A percentile compares a stretch with the other conserved stretches of the same genome.
These are phyloP conservation scores for Cadophora sp. DNA, from an alignment of 2,329 filamentous ascomycete genomes.

Conservation along the genomic window DNA sequence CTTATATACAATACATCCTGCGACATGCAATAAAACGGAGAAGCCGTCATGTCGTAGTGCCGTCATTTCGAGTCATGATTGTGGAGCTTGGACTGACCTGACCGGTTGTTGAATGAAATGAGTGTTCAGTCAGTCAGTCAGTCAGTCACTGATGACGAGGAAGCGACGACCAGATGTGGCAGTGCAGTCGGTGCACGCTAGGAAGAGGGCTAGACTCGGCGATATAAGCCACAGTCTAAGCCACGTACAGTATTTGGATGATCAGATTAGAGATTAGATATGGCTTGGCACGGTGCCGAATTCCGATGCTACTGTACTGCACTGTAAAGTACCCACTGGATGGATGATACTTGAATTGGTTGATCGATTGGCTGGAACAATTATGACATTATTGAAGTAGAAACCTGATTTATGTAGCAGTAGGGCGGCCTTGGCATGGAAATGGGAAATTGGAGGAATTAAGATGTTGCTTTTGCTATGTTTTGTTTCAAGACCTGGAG, in stretches of 20 bases:
- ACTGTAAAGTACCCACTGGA: not conserved
- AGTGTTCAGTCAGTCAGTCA: too few relatives aligned
- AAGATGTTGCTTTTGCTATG: not conserved
- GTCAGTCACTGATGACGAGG: not conserved
- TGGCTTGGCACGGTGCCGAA: not conserved
- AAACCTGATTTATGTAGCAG: slow-evolving; percentile 3
- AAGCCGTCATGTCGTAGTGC: too few relatives aligned
- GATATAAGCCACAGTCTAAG: not conserved
- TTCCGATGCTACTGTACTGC: not conserved
- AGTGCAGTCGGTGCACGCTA: slow-evolving; percentile 4
- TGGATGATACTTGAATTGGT: not conserved
- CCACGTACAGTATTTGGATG: not conserved
- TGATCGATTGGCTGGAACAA: not conserved
- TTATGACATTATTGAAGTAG: not conserved
- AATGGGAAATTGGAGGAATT: not conserved
- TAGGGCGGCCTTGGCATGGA: not conserved
- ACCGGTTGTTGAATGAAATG: too few relatives aligned
- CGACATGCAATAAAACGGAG: not conserved
- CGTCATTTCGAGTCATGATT: slow-evolving; percentile 1
- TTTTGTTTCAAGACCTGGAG: not conserved
- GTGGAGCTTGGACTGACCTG: too few relatives aligned
- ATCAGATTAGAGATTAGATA: not conserved
- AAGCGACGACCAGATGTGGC: not conserved
- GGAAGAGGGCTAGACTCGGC: not conserved
- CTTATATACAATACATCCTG: not conserved